Conservation (phyloP, 2,329 filamentous ascomycete species). For the Myriangium duriaei region DNA sequence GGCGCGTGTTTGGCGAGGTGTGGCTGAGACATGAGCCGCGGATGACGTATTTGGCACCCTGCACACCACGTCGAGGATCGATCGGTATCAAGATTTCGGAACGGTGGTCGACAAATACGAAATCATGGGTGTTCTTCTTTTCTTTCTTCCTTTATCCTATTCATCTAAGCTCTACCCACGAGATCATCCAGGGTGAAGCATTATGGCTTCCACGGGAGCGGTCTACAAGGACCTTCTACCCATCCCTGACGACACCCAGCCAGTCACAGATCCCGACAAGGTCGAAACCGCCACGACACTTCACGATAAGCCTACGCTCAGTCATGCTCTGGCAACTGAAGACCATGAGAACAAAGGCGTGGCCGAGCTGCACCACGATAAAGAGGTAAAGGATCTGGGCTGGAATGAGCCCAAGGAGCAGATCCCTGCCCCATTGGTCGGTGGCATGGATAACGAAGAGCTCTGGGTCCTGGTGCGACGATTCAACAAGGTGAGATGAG, state of each 20-base stretch:
- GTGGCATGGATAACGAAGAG: constrained; percentile 58
- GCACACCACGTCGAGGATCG: too few species aligned
- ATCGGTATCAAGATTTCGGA: too few species aligned
- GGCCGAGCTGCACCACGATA: constrained; percentile 29
- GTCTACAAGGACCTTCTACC: constrained; percentile 21
- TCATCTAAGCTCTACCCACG: too few species aligned
- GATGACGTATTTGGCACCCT: too few species aligned
- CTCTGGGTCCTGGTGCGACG: constrained; percentile 59
- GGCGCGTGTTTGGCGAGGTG: too few species aligned
- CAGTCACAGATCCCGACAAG: constrained; percentile 22
- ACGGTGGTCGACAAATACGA: too few species aligned
- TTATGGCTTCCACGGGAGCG: constrained; percentile 7
- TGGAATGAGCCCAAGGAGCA: constrained; percentile 50
- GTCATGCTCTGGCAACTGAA: constrained; percentile 34
- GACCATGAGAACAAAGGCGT: constrained; percentile 36
- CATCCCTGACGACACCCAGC: constrained; percentile 20
- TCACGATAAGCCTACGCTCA: constrained; percentile 31
- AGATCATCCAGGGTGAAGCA: too few species aligned
- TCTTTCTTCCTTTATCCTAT: too few species aligned
- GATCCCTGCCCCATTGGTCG: constrained; percentile 50
- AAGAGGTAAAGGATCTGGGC: constrained; percentile 53
- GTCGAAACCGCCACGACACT: constrained; percentile 21
- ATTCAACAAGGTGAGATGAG: constrained; percentile 55
- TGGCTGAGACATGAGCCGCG: too few species aligned
- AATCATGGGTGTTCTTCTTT: too few species aligned